A percentile compares a stretch with the other conserved stretches of the same genome.
Evolutionary conservation across 495 filamentous ascomycete genomes (phyloP).

Genomic region (Penicillium salamii): DNA sequence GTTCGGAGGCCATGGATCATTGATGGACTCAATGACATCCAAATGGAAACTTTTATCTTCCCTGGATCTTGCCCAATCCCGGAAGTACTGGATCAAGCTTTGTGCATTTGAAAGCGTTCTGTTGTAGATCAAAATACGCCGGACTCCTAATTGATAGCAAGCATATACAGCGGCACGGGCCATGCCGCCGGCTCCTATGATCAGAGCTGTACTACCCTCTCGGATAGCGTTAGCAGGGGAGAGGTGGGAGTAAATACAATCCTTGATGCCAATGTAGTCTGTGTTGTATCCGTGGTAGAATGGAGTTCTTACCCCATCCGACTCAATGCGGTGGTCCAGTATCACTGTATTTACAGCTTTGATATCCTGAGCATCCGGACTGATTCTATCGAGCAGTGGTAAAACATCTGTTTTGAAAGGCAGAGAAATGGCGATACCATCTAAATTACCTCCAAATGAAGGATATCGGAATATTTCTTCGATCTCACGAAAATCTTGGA

Average conservation of each 20-base stretch:
- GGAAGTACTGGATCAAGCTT: conserved; percentile 40
- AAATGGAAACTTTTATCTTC: conserved; percentile 43
- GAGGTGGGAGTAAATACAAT: conserved; percentile 59
- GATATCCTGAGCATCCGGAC: conserved; percentile 57
- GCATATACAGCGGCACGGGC: conserved; percentile 63
- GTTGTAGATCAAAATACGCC: conserved; percentile 61
- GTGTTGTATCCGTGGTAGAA: conserved; percentile 59
- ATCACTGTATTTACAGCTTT: conserved; percentile 67
- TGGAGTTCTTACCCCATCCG: conserved; percentile 26
- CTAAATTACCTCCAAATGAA: conserved; percentile 47
- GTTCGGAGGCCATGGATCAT: conserved; percentile 45
- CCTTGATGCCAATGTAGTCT: conserved; percentile 62
- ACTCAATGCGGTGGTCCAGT: conserved; percentile 31
- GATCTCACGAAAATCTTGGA: conserved; percentile 55
- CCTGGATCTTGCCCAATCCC: conserved; percentile 26
- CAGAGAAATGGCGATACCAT: conserved; percentile 61
- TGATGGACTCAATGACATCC: conserved; percentile 43
- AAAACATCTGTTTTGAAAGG: conserved; percentile 64
- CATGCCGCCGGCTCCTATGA: conserved; percentile 62
- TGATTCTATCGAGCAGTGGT: conserved; percentile 56
- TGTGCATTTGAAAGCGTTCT: conserved; percentile 54
- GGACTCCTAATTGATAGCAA: conserved; percentile 53
- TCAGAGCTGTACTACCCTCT: conserved; percentile 48
- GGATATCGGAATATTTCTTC: background rate
- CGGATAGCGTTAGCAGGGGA: conserved; percentile 38